Base-by-base conservation (phyloP, 805 yeast species). In the Isabelozyma rhagii region DNA sequence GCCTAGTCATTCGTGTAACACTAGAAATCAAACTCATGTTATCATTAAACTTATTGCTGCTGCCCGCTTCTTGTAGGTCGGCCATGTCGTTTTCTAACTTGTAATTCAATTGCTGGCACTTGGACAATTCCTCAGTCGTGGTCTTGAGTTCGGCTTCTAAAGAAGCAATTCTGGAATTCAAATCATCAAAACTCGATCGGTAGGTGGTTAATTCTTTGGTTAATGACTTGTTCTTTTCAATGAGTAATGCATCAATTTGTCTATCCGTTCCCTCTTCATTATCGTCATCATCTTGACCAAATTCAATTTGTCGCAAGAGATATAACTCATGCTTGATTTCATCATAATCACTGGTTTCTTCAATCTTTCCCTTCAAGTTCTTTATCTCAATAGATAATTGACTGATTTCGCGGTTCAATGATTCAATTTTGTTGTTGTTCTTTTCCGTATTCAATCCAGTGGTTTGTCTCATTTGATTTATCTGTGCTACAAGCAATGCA, bases 51-150 rank as follows among this genome's bases (percentile, higher is more conserved):
- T 80, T 84, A 42, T 63, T 66, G 39, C 71, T 68, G 29, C 58
- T 66, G 8, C 53, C 45, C 7, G 55, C 55, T 29, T 78, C 79
- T 50, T 84, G 85, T 36, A 87, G 64, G 39, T 74, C 76, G 18
- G 82, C 78, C 53, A 93, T 64, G 61, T 93, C 98, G 27, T 77
- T 71, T 64, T 94, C 98, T 45, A 94, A 73, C 61, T 81, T 82
- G 15, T 69, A 63, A 58, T 87, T 89, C 47, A 81, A 64, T 25
- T 66, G 57, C 38, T 73, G 72, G 38, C 83, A 60, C 28, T 68
- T 64, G 3, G 62, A 68, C 11, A 83, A 59, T 51, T 81, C 80
- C 9, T 60, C 51, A 5, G 62, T 60, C 7, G 74, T 54, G 0
- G 57, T 60, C 6, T 58, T 51, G 8, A 83, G 52, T 43, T 76